Conservation (phyloP, 495 filamentous ascomycete species). For the Aspergillus cristatus region DNA sequence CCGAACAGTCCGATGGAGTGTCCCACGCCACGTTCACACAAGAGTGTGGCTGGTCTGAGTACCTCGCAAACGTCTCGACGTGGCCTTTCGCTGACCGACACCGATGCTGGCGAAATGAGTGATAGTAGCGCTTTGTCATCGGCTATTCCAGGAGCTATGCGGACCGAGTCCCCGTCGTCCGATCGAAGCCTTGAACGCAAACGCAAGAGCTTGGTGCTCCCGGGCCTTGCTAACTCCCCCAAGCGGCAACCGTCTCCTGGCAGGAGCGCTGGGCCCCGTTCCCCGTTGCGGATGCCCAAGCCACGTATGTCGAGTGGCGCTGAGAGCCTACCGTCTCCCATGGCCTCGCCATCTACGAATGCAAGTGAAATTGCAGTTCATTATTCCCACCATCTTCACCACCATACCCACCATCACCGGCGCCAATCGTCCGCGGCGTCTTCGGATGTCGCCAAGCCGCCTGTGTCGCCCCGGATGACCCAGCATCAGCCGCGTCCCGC, state of each 20-base stretch:
- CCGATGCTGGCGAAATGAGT: constrained; percentile 68
- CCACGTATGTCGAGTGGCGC: constrained; percentile 60
- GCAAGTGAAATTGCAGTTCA: constrained; percentile 60
- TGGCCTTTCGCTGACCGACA: constrained; percentile 64
- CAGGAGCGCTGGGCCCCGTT: constrained; percentile 63
- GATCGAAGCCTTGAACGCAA: constrained; percentile 78
- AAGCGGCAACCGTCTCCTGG: constrained; percentile 82
- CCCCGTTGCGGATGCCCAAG: constrained; percentile 79
- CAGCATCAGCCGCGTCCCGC: constrained; percentile 74
- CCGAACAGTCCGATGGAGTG: constrained; percentile 89
- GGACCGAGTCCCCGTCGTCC: constrained; percentile 85
- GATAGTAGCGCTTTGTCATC: constrained; percentile 86
- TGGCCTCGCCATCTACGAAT: constrained; percentile 78
- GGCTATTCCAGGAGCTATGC: constrained; percentile 53
- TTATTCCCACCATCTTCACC: constrained; percentile 58
- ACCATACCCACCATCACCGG: constrained; percentile 63
- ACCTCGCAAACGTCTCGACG: constrained; percentile 56
- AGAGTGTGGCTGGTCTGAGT: constrained; percentile 55
- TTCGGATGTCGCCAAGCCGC: constrained; percentile 58
- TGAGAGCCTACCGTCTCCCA: constrained; percentile 73
- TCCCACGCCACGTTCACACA: constrained; percentile 81
- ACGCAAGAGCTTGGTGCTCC: constrained; percentile 71
- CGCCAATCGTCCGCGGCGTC: constrained; percentile 86
- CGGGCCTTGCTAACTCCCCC: constrained; percentile 60
- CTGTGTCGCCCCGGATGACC: constrained; percentile 71